These are phyloP conservation scores for Cercospora canescens DNA, from an alignment of 2,329 filamentous ascomycete species.

Conservation along the genomic window DNA sequence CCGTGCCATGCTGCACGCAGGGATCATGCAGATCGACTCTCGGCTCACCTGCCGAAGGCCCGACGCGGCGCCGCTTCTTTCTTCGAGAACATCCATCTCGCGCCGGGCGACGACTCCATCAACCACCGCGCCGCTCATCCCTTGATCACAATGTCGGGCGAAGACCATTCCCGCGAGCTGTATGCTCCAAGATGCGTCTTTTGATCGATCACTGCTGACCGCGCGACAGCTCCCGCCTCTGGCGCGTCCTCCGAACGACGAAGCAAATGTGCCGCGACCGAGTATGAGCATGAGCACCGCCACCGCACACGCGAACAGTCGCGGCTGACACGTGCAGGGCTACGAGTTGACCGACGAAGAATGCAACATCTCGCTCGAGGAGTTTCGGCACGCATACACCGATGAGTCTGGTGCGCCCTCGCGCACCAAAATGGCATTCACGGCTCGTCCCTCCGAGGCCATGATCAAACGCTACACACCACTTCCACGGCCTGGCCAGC, in stretches of 20 bases:
- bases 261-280: constrained; percentile 94
- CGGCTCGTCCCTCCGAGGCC: constrained; percentile 75
- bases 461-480: constrained; percentile 86
- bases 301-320: neutral
- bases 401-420: constrained; percentile 72
- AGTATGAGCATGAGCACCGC: constrained; percentile 53
- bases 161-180: constrained; percentile 33
- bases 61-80: neutral
- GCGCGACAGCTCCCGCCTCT: constrained; percentile 62
- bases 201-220: neutral
- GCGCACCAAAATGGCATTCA: constrained; percentile 84
- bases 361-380: constrained; percentile 79
- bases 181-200: neutral
- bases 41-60: neutral
- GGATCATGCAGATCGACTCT: neutral
- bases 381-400: constrained; percentile 73
- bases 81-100: constrained; percentile 6
- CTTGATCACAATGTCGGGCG: constrained; percentile 22
- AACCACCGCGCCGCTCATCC: neutral
- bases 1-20: neutral
- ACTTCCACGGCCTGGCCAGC: constrained; percentile 64
- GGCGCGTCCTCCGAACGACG: constrained; percentile 90
- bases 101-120: neutral
- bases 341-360: constrained; percentile 91
- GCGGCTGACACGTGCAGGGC: constrained; percentile 59